These are phyloP conservation scores for Aureobasidium sp. DNA, from an alignment of 2,329 filamentous ascomycete species.

Conservation along the genomic window DNA sequence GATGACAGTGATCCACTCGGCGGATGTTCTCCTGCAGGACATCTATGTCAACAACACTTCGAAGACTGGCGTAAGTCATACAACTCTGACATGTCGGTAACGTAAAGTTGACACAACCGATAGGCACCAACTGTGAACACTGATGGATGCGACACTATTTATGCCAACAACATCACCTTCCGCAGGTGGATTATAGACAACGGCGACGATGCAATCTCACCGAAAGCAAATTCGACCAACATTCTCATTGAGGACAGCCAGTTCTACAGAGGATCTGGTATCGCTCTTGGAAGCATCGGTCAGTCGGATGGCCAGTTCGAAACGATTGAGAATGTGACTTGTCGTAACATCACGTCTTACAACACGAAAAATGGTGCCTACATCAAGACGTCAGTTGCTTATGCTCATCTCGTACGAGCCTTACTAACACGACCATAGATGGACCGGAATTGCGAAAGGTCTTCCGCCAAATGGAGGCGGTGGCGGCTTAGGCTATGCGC, in stretches of 20 bases:
- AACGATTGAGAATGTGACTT: conserved; percentile 41
- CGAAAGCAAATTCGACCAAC: conserved; percentile 49
- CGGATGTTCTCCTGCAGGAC: conserved; percentile 39
- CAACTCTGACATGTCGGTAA: not conserved
- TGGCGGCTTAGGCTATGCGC: conserved; percentile 41
- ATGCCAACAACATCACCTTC: conserved; percentile 44
- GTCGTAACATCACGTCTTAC: conserved; percentile 37
- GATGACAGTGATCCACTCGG: conserved; percentile 43
- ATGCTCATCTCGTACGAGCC: conserved; percentile 40
- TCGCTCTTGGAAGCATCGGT: conserved; percentile 51
- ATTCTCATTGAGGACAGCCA: conserved; percentile 41
- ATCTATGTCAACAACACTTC: conserved; percentile 46
- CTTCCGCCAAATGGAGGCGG: conserved; percentile 47
- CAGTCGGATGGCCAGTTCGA: conserved; percentile 44
- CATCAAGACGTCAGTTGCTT: conserved; percentile 42
- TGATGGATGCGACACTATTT: conserved; percentile 47
- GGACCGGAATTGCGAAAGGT: conserved; percentile 37
- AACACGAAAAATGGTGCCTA: conserved; percentile 43
- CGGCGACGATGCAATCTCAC: conserved; percentile 45
- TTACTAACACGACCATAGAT: conserved; percentile 20
- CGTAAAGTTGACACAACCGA: conserved; percentile 12
- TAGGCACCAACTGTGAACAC: conserved; percentile 28
- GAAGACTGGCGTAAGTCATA: conserved; percentile 11
- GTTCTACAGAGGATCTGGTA: conserved; percentile 42
- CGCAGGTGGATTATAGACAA: conserved; percentile 42